phyloP scores from a whole-genome alignment of 2,329 filamentous ascomycete genomes.

The Ophiosphaerella herpotricha region DNA sequence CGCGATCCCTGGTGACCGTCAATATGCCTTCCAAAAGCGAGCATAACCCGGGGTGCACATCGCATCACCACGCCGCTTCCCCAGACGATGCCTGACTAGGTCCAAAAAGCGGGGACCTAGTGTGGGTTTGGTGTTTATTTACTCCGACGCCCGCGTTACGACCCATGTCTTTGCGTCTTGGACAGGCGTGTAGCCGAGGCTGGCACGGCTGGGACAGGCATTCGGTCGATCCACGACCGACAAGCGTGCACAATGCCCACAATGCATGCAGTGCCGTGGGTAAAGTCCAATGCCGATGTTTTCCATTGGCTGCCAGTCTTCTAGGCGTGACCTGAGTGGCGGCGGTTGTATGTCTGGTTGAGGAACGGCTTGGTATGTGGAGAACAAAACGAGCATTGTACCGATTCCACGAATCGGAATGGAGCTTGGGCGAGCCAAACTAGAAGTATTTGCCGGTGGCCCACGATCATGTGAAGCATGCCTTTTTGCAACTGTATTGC shows the following conservation, averaged over 20 bases:
- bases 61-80: slow-evolving; percentile 12
- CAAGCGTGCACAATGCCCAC: neutral
- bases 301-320: neutral
- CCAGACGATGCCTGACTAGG: slow-evolving; percentile 17
- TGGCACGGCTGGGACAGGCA: neutral
- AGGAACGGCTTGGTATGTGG: neutral
- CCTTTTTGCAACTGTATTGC: slow-evolving; percentile 11
- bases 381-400: neutral
- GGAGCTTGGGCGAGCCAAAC: slow-evolving; percentile 4
- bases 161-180: slow-evolving; percentile 9
- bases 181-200: slow-evolving; percentile 10
- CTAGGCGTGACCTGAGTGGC: neutral
- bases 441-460: slow-evolving; percentile 10
- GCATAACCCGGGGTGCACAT: slow-evolving; percentile 8
- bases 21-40: slow-evolving; percentile 9
- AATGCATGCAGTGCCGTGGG: neutral
- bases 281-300: neutral
- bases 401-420: slow-evolving; percentile 11
- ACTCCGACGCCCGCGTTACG: slow-evolving; percentile 10
- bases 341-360: slow-evolving; percentile 4
- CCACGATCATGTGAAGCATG: slow-evolving; percentile 9
- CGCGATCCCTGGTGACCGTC: neutral
- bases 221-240: slow-evolving; percentile 21
- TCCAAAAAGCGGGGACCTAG: slow-evolving; percentile 21
- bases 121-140: slow-evolving; percentile 16